Percentiles rank a stretch among this genome's conserved stretches.
Conservation (phyloP, 1,284 basidiomycete species). For the Puccinia horiana region DNA sequence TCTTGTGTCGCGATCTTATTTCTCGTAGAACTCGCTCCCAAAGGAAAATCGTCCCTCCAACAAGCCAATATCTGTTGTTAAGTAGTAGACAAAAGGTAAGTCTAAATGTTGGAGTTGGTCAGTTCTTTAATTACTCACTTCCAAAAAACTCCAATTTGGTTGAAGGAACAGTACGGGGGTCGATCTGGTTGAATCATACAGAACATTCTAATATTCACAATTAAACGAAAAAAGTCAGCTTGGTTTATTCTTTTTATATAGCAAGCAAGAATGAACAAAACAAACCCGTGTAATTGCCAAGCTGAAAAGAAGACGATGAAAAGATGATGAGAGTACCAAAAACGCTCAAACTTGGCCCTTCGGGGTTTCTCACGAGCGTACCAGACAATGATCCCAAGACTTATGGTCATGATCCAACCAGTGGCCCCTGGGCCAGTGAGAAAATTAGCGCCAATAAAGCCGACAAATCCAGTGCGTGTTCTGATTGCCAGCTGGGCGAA, state of each 20-base stretch:
- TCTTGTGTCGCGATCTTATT: slow-evolving; percentile 78
- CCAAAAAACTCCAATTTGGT: slow-evolving; percentile 88
- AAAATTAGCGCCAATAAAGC: slow-evolving; percentile 76
- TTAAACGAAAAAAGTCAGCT: slow-evolving; percentile 3
- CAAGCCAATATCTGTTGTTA: slow-evolving; percentile 74
- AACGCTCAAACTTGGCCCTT: slow-evolving; percentile 73
- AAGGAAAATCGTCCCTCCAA: slow-evolving; percentile 80
- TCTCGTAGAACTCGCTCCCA: slow-evolving; percentile 82
- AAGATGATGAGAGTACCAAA: slow-evolving; percentile 73
- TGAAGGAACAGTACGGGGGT: slow-evolving; percentile 77
- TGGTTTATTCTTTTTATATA: neutral
- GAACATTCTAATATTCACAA: slow-evolving; percentile 69
- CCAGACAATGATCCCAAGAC: slow-evolving; percentile 74
- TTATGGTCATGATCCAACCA: slow-evolving; percentile 82
- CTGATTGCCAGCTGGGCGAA: slow-evolving; percentile 61
- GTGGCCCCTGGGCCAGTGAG: slow-evolving; percentile 75
- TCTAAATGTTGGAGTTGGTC: neutral
- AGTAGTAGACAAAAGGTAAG: neutral
- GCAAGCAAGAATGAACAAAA: neutral
- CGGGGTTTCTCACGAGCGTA: slow-evolving; percentile 77
- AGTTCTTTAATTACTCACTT: slow-evolving; percentile 61
- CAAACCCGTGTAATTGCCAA: slow-evolving; percentile 74
- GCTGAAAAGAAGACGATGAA: slow-evolving; percentile 84
- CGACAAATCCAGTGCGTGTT: slow-evolving; percentile 65
- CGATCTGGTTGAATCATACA: slow-evolving; percentile 89